Evolutionary conservation across 108 stramenopile species (phyloP), one percentile per base, ranked within the genome.

Genomic region (Mayamaea pseudoterrestris): DNA sequence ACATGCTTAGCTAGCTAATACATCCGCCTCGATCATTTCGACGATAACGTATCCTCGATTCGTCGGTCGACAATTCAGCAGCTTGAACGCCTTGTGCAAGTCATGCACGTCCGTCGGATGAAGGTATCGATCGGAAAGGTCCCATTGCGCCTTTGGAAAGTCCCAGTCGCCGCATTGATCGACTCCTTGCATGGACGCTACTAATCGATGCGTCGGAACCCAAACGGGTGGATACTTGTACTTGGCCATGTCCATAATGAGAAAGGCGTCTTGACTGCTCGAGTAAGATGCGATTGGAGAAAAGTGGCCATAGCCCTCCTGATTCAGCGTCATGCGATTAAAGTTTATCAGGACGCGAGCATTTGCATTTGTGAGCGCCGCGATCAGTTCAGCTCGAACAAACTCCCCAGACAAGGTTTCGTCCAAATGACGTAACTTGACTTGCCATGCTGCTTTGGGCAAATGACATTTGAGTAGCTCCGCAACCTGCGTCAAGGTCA

Each of bases 161-260:
- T 21, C 45, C 31, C 27, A 57, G 11, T 31, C 7, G 4, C 78
- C 78, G 54, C 89, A 90, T 6, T n/a, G 20, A 47, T 90, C 89
- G 21, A 64, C 30, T 4, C 65, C 79, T 9, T 41, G 50, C 69
- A 95, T 80, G 7, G 92, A 69, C 1, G 63, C 54, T 41, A 65
- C 75, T 36, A 96, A 55, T 6, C 42, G 48, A 0, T 53, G 60
- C 16, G 93, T 59, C 2, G 81, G 55, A 12, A 91, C 86, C 97
- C 97, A 98, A 32, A 79, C 90, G 25, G 90, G 74, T 0, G 93
- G 89, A 66, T 93, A 91, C 71, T 98, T 98, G 80, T 96, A 98
- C 44, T 94, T 92, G 30, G 97, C 97, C 25, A 91, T 78, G 65
- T 98, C 97, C 76, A 98, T 58, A 32, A 98, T 59, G 37, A 97